phyloP scores from a whole-genome alignment of 2,329 filamentous ascomycete species.

The Fusarium siculi region DNA sequence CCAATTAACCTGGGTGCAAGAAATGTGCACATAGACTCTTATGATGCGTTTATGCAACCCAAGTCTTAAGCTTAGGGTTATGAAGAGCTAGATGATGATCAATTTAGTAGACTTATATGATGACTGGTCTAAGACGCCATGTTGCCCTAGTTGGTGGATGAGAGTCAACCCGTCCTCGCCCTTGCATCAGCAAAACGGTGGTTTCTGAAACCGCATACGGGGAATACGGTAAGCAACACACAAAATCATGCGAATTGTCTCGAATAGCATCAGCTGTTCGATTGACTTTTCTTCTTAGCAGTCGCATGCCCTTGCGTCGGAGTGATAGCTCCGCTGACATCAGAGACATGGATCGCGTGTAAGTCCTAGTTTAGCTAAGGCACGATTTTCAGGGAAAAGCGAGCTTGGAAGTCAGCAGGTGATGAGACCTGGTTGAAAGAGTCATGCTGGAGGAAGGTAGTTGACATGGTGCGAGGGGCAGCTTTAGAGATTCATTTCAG shows the following conservation, averaged over 20 bases:
- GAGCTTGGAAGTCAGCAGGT: not conserved
- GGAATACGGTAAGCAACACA: not conserved
- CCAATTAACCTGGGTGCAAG: not conserved
- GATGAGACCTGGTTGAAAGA: not conserved
- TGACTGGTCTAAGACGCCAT: not conserved
- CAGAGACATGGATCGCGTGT: slow-evolving; percentile 12
- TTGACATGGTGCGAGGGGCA: not conserved
- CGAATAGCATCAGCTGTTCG: not conserved
- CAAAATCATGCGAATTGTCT: slow-evolving; percentile 13
- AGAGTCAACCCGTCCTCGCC: not conserved
- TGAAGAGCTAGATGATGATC: too few relatives aligned
- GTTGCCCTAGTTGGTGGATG: not conserved
- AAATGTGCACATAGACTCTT: not conserved
- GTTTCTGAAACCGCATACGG: not conserved
- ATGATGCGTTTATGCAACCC: not conserved
- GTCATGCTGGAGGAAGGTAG: not conserved
- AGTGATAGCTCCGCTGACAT: slow-evolving; percentile 18
- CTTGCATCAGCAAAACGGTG: not conserved
- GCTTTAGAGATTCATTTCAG: not conserved
- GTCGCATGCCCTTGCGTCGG: not conserved
- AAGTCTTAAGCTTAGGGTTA: not conserved
- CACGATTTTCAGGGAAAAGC: not conserved
- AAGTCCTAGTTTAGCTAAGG: slow-evolving; percentile 1
- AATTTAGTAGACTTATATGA: not conserved
- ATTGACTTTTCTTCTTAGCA: not conserved